Conservation (phyloP, 2,329 filamentous ascomycete species). For the Hortaea werneckii region DNA sequence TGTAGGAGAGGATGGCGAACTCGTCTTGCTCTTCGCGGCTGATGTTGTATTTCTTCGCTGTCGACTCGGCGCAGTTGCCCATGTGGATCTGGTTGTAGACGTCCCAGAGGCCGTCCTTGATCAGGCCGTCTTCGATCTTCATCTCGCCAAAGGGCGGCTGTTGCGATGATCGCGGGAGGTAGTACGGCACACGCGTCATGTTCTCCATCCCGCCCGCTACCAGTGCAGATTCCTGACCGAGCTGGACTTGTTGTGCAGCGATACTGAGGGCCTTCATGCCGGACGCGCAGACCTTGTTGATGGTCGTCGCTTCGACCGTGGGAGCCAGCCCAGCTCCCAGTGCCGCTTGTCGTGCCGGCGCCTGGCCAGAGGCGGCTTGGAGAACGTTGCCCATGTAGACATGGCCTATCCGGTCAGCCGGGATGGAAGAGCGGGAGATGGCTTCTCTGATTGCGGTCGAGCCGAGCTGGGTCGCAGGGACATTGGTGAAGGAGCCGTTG, state of each 20-base stretch:
- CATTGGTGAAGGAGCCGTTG: conserved; percentile 78
- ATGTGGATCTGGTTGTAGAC: conserved; percentile 97
- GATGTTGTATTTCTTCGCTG: conserved; percentile 75
- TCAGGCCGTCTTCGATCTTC: conserved; percentile 79
- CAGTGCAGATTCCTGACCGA: conserved; percentile 79
- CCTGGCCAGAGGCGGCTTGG: conserved; percentile 72
- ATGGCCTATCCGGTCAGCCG: conserved; percentile 69
- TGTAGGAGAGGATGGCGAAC: conserved; percentile 82
- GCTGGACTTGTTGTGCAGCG: conserved; percentile 87
- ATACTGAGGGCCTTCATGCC: conserved; percentile 86
- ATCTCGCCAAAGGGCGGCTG: conserved; percentile 79
- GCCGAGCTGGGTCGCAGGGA: conserved; percentile 79
- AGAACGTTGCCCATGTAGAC: conserved; percentile 98
- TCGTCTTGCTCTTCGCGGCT: conserved; percentile 80
- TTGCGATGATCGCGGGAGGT: conserved; percentile 70
- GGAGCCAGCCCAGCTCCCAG: conserved; percentile 78
- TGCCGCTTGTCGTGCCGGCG: conserved; percentile 80
- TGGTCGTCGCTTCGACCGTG: conserved; percentile 76
- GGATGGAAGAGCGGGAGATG: conserved; percentile 73
- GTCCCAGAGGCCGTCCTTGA: conserved; percentile 92
- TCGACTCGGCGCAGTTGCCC: conserved; percentile 93
- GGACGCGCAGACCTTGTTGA: conserved; percentile 97
- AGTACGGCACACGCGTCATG: conserved; percentile 91
- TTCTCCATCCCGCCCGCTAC: conserved; percentile 96
- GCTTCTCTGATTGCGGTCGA: conserved; percentile 88